A percentile compares a stretch with the other conserved stretches of the same genome.
phyloP scores from a whole-genome alignment of 2,329 filamentous ascomycete species.

The Aspergillus ustus region DNA sequence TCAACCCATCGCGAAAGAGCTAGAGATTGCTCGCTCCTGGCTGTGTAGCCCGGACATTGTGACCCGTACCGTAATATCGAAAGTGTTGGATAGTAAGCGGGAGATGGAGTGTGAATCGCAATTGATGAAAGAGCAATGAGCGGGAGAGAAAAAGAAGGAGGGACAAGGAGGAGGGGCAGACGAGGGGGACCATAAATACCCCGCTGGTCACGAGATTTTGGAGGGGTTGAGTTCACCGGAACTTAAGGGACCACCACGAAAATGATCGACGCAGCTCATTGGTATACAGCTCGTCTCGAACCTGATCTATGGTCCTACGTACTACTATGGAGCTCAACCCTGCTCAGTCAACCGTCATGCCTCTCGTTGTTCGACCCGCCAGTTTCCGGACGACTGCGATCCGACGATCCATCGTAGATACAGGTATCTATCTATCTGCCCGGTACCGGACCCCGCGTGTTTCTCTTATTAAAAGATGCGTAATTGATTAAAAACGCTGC shows the following conservation, averaged over 20 bases:
- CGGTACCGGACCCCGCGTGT: neutral
- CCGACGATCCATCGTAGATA: conserved; percentile 3
- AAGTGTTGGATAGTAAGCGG: conserved; percentile 4
- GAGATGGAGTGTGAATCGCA: neutral
- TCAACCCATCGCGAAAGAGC: conserved; percentile 36
- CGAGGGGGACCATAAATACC: conserved; percentile 23
- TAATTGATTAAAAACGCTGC: neutral
- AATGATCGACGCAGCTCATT: conserved; percentile 14
- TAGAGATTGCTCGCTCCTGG: conserved; percentile 19
- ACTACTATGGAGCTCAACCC: neutral
- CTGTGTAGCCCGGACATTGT: conserved; percentile 34
- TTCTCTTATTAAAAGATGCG: neutral
- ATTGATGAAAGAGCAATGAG: neutral
- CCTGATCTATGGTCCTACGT: neutral
- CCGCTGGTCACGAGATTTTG: conserved; percentile 21
- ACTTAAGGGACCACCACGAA: conserved; percentile 8
- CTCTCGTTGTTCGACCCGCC: neutral
- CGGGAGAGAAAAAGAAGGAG: conserved; percentile 16
- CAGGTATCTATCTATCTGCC: neutral
- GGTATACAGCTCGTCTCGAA: conserved; percentile 1
- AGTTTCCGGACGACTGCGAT: conserved; percentile 16
- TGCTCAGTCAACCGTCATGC: neutral
- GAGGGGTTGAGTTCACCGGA: conserved; percentile 18
- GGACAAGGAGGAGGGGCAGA: conserved; percentile 13
- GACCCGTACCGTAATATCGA: conserved; percentile 34